phyloP scores from a whole-genome alignment of 129 eudicot genomes.

The Glebionis coronaria region DNA sequence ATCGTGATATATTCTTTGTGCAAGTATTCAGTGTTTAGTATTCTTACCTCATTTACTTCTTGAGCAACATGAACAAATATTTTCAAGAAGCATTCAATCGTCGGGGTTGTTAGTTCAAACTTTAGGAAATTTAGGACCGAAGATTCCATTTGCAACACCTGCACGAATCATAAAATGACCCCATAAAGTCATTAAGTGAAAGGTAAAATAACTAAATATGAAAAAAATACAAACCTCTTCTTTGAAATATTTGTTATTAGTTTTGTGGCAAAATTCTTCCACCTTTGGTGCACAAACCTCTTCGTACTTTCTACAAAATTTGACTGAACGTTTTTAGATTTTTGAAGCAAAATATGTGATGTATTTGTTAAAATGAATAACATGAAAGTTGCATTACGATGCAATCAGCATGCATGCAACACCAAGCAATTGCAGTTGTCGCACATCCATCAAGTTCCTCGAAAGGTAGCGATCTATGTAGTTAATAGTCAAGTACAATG shows the following conservation, averaged over 20 bases:
- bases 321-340: background rate
- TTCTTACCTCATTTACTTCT: slow-evolving; percentile 61
- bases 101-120: slow-evolving; percentile 91
- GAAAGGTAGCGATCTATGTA: too few species aligned
- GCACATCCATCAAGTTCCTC: too few species aligned
- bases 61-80: slow-evolving; percentile 85
- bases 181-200: too few species aligned
- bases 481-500: too few species aligned
- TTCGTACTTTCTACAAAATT: slow-evolving; percentile 31
- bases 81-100: slow-evolving; percentile 84
- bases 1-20: too few species aligned
- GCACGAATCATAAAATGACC: too few species aligned
- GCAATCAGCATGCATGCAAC: slow-evolving; percentile 24
- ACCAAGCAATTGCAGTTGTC: too few species aligned
- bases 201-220: too few species aligned
- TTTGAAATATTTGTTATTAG: slow-evolving; percentile 86
- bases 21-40: slow-evolving; percentile 29
- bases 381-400: slow-evolving; percentile 29
- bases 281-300: too few species aligned
- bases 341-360: background rate
- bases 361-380: background rate
- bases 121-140: slow-evolving; percentile 13
- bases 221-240: slow-evolving; percentile 41
- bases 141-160: too few species aligned
- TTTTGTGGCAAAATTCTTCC: slow-evolving; percentile 73